Conservation (phyloP, 148 eudicot species). For the Selenicereus undatus region DNA sequence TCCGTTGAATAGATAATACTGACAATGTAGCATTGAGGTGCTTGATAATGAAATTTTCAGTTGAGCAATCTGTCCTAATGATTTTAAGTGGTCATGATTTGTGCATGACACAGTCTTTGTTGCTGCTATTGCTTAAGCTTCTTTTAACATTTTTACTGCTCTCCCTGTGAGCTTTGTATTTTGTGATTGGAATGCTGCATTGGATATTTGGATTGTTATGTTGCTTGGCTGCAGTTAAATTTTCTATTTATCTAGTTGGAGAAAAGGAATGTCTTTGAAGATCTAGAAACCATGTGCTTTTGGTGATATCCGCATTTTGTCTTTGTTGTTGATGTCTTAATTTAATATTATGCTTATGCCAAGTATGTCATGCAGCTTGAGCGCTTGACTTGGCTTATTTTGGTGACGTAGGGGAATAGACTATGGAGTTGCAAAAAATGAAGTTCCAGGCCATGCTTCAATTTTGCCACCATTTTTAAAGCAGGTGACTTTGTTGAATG, state of each 20-base stretch:
- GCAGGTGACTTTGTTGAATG: slow-evolving; percentile 19
- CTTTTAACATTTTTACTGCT: neutral
- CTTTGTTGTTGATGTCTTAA: neutral
- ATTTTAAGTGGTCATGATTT: neutral
- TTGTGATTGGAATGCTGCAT: neutral
- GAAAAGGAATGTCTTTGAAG: neutral
- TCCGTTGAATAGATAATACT: too few species aligned
- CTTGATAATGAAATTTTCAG: neutral
- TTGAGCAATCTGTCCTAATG: neutral
- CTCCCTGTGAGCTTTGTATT: neutral
- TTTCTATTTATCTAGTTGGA: neutral
- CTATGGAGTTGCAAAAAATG: slow-evolving; percentile 36
- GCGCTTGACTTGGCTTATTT: slow-evolving; percentile 5
- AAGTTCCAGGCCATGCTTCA: slow-evolving; percentile 26
- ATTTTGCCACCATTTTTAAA: slow-evolving; percentile 27
- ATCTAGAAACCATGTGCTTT: neutral
- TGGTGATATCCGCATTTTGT: neutral
- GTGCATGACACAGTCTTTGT: neutral
- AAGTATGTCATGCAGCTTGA: neutral
- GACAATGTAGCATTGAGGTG: too few species aligned
- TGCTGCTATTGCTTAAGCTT: neutral
- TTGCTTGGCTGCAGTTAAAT: neutral
- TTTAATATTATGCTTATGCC: neutral
- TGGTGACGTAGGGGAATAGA: slow-evolving; percentile 34
- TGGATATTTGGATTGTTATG: neutral